These are phyloP conservation scores for Maudiozyma turicensis DNA, from an alignment of 805 yeast species.

Conservation along the genomic window DNA sequence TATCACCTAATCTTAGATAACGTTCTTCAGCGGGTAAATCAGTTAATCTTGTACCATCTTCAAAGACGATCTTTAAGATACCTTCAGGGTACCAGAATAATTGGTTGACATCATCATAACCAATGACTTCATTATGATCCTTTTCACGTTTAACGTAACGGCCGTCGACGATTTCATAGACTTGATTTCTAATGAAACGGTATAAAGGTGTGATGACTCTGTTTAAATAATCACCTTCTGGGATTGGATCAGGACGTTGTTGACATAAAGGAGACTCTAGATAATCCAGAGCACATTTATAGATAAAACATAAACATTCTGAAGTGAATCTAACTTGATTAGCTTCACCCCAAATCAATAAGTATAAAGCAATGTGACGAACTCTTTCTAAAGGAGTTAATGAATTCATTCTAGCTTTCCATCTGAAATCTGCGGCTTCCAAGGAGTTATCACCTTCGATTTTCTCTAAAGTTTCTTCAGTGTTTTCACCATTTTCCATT, in stretches of 20 bases:
- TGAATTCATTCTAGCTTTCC: conserved; percentile 73
- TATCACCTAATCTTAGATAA: conserved; percentile 81
- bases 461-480: conserved; percentile 49
- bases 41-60: conserved; percentile 77
- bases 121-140: conserved; percentile 72
- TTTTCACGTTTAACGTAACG: conserved; percentile 76
- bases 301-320: conserved; percentile 86
- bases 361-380: conserved; percentile 65
- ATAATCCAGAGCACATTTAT: conserved; percentile 90
- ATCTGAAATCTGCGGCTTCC: conserved; percentile 72
- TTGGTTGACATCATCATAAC: conserved; percentile 98
- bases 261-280: conserved; percentile 82
- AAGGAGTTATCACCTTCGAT: conserved; percentile 78
- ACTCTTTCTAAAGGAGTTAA: conserved; percentile 70
- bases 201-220: conserved; percentile 88
- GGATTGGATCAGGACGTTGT: conserved; percentile 72
- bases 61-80: conserved; percentile 75
- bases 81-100: conserved; percentile 99
- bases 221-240: conserved; percentile 84
- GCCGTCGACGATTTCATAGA: conserved; percentile 72
- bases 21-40: conserved; percentile 88
- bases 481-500: conserved; percentile 42
- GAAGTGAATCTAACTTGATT: conserved; percentile 89
- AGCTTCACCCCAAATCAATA: conserved; percentile 83
- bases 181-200: conserved; percentile 69